phyloP scores from a whole-genome alignment of 352 stramenopile genomes.

The Globisporangium radiosum region DNA sequence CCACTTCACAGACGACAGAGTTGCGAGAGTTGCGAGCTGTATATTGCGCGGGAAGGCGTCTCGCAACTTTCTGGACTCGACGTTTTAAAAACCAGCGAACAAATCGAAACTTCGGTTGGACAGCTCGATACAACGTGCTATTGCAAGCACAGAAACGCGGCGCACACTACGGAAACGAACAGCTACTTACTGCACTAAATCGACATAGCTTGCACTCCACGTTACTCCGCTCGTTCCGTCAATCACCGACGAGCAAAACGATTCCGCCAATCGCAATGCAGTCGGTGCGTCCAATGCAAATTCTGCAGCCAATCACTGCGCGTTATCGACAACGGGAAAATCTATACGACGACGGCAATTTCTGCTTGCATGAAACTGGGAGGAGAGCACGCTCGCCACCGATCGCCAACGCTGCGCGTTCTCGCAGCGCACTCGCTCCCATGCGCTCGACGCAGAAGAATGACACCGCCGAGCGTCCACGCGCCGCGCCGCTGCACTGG shows the following conservation, averaged over 20 bases:
- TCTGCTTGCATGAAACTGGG: background rate
- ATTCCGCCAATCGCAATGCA: conserved; percentile 7
- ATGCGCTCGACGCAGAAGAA: conserved; percentile 3
- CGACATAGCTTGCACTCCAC: too few species aligned
- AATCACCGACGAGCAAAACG: background rate
- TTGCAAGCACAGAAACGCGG: too few species aligned
- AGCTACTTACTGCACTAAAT: too few species aligned
- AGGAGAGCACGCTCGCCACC: background rate
- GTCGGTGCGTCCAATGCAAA: conserved; percentile 1
- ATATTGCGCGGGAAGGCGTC: background rate
- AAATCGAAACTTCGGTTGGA: too few species aligned
- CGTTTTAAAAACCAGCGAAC: too few species aligned
- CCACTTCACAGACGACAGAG: background rate
- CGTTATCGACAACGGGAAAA: too few species aligned
- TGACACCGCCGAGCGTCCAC: background rate
- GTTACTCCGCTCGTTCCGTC: background rate
- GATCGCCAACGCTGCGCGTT: background rate
- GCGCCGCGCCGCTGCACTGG: background rate
- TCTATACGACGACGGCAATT: too few species aligned
- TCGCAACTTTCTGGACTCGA: too few species aligned
- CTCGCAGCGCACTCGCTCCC: background rate
- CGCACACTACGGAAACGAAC: too few species aligned
- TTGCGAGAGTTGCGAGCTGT: background rate
- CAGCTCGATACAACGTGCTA: too few species aligned
- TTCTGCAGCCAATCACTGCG: background rate